These are phyloP conservation scores for Closterium sp. DNA, from an alignment of 139 green algal genomes.

Conservation along the genomic window DNA sequence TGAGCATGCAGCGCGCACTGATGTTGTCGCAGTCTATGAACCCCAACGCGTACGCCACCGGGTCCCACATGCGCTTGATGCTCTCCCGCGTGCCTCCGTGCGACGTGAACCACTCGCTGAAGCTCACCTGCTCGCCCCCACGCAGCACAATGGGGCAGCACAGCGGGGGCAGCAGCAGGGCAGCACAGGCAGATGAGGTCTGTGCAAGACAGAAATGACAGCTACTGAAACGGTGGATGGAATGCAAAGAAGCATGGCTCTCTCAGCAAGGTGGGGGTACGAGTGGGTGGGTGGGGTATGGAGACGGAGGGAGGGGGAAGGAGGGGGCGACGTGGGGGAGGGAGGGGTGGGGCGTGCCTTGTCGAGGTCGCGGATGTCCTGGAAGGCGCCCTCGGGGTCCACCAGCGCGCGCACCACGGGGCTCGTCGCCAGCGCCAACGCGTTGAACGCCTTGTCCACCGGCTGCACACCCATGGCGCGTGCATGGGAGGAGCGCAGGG, in stretches of 20 bases:
- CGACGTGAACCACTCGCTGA: slow-evolving; percentile 70
- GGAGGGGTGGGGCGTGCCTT: slow-evolving; percentile 21
- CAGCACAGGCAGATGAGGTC: too few relatives aligned
- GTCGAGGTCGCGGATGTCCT: slow-evolving; percentile 81
- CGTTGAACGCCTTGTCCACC: slow-evolving; percentile 77
- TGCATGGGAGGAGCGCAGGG: slow-evolving; percentile 50
- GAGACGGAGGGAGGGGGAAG: too few relatives aligned
- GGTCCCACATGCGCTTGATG: slow-evolving; percentile 96
- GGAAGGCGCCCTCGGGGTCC: slow-evolving; percentile 90
- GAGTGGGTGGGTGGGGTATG: too few relatives aligned
- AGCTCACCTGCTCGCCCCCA: slow-evolving; percentile 46
- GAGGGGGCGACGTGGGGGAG: slow-evolving; percentile 66
- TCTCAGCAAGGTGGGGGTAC: too few relatives aligned
- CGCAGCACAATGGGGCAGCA: too few relatives aligned
- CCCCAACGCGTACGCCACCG: slow-evolving; percentile 93
- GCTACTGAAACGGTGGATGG: too few relatives aligned
- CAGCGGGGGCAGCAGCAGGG: too few relatives aligned
- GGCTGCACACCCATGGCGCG: slow-evolving; percentile 65
- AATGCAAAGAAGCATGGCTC: too few relatives aligned
- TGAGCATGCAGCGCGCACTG: slow-evolving; percentile 93
- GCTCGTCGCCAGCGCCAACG: slow-evolving; percentile 82
- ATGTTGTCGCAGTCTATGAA: slow-evolving; percentile 96
- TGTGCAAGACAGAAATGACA: too few relatives aligned
- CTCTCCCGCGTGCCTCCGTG: slow-evolving; percentile 75
- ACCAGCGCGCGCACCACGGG: slow-evolving; percentile 86